A percentile compares a stretch with the other conserved stretches of the same genome.
Evolutionary conservation across 495 filamentous ascomycete species (phyloP).

Genomic region (Friedmanniomyces endolithicus): DNA sequence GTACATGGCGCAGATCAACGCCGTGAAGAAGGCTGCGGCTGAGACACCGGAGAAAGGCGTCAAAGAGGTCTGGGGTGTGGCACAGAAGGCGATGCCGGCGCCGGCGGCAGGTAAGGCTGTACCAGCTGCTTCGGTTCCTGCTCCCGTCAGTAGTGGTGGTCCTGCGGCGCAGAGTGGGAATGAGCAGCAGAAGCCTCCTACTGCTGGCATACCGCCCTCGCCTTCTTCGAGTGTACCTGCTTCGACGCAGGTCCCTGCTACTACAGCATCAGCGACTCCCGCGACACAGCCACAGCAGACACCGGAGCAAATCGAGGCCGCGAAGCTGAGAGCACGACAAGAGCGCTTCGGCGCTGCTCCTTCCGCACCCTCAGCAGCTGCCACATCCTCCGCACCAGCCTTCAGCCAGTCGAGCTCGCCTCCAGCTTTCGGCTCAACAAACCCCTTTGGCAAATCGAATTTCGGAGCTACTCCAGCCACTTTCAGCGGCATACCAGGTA

Average conservation of each 20-base stretch:
- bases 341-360: slow-evolving; percentile 11
- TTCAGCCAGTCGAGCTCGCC: slow-evolving; percentile 10
- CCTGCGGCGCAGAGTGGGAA: neutral
- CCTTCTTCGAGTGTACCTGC: neutral
- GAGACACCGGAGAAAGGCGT: slow-evolving; percentile 78
- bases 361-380: neutral
- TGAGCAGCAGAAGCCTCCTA: neutral
- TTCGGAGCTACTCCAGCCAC: neutral
- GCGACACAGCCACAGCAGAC: neutral
- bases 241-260: neutral
- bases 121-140: neutral
- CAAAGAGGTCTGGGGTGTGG: slow-evolving; percentile 70
- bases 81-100: slow-evolving; percentile 53
- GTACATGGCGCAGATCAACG: slow-evolving; percentile 45
- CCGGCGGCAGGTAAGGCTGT: slow-evolving; percentile 18
- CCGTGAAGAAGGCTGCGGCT: slow-evolving; percentile 63
- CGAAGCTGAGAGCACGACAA: slow-evolving; percentile 10
- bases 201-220: neutral
- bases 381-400: neutral
- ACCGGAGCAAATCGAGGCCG: slow-evolving; percentile 8
- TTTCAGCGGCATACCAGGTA: neutral
- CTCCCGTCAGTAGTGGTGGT: neutral
- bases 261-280: neutral
- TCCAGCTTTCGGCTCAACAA: neutral
- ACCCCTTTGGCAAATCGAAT: neutral